Percentiles rank a stretch among this genome's conserved stretches.
Evolutionary conservation across 805 yeast genomes (phyloP).

Genomic region (Kluyveromyces starmeri): DNA sequence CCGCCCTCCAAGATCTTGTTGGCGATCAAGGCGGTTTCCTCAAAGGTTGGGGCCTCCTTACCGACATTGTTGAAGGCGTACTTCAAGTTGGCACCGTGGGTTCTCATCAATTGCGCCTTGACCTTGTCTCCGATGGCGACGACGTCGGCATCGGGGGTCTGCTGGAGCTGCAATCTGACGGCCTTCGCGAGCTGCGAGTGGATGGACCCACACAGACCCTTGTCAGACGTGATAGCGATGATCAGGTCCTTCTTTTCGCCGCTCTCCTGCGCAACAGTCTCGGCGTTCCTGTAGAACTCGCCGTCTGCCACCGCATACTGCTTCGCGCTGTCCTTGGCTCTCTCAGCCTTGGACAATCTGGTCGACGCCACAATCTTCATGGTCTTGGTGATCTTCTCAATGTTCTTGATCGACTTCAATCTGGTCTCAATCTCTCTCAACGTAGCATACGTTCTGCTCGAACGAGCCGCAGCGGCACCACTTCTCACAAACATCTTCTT

Average conservation of each 20-base stretch:
- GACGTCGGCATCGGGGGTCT: constrained; percentile 61
- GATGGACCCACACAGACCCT: constrained; percentile 97
- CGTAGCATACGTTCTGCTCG: constrained; percentile 84
- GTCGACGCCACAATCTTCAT: constrained; percentile 99
- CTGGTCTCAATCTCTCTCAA: constrained; percentile 97
- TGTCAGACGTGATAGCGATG: constrained; percentile 89
- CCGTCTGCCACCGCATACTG: constrained; percentile 72
- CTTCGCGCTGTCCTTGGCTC: constrained; percentile 84
- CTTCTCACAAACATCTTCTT: constrained; percentile 24
- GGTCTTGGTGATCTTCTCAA: constrained; percentile 98
- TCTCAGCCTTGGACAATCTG: constrained; percentile 89
- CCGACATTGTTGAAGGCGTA: constrained; percentile 87
- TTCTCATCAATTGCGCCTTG: constrained; percentile 81
- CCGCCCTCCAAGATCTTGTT: constrained; percentile 66
- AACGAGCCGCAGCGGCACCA: constrained; percentile 27
- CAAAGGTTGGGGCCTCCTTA: constrained; percentile 91
- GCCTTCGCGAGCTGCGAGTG: constrained; percentile 92
- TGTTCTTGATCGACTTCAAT: constrained; percentile 95
- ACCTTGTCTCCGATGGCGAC: constrained; percentile 93
- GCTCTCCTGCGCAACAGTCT: constrained; percentile 49
- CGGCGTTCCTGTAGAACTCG: constrained; percentile 74
- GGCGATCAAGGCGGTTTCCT: constrained; percentile 81
- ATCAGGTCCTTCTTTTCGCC: constrained; percentile 60
- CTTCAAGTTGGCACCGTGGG: constrained; percentile 58
- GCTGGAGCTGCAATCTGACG: constrained; percentile 59